phyloP scores from a whole-genome alignment of 208 protist species.

The Crithidia bombi region DNA sequence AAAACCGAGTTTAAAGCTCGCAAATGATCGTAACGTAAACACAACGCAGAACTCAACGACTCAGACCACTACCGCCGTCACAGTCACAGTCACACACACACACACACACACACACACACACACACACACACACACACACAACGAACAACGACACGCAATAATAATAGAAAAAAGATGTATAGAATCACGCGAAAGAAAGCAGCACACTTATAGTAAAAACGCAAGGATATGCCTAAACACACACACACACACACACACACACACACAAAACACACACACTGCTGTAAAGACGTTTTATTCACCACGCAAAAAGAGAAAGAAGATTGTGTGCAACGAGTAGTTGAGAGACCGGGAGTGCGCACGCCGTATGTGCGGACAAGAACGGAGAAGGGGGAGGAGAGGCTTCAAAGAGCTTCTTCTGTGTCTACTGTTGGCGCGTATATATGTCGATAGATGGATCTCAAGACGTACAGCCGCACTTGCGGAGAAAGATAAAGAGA shows the following conservation, averaged over 20 bases:
- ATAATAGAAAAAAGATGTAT: slow-evolving; percentile 2
- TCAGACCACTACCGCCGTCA: no score
- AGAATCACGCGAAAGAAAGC: slow-evolving; percentile 7
- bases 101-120: slow-evolving; percentile 9
- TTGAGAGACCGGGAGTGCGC: background rate
- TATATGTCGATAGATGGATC: background rate
- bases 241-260: background rate
- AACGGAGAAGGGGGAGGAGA: background rate
- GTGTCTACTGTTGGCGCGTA: background rate
- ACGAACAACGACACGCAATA: background rate
- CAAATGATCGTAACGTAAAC: background rate
- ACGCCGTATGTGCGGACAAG: background rate
- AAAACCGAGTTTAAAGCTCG: background rate
- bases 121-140: background rate
- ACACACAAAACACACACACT: background rate
- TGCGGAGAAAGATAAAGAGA: slow-evolving; percentile 14
- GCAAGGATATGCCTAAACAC: background rate
- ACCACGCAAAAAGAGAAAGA: background rate
- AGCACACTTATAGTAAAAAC: background rate
- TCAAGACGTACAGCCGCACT: background rate
- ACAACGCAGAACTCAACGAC: background rate
- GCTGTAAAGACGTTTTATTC: slow-evolving; percentile 3
- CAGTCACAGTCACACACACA: background rate
- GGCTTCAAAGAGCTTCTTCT: background rate
- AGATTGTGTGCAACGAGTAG: background rate